phyloP scores from a whole-genome alignment of 179 eudicot genomes.

The Beta corolliflora region DNA sequence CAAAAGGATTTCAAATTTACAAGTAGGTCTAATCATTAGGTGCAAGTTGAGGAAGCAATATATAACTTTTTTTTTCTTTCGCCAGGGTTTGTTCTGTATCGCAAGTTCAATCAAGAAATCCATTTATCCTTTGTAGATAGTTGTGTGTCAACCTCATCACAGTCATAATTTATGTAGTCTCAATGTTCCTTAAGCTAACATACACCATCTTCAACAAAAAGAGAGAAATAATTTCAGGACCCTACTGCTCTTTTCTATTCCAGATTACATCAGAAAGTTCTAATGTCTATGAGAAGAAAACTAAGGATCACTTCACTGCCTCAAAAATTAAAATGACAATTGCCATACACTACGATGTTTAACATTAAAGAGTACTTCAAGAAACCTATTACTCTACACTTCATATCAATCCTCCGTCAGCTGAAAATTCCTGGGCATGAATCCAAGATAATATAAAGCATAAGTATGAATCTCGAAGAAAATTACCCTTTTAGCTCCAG shows the following conservation, averaged over 20 bases:
- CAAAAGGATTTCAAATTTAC: no score
- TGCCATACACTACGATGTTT: background rate
- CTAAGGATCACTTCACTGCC: background rate
- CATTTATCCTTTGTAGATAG: background rate
- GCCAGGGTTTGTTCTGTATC: background rate
- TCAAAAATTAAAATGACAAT: background rate
- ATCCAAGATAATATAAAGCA: background rate
- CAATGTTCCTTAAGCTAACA: background rate
- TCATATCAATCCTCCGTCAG: background rate
- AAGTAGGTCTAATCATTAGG: no score
- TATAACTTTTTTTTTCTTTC: background rate
- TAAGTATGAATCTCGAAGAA: constrained; percentile 4
- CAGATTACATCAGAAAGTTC: background rate
- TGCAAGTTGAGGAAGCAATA: no score
- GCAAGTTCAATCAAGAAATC: background rate
- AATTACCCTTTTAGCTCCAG: constrained; percentile 87
- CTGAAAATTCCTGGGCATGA: background rate
- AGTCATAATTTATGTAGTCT: background rate
- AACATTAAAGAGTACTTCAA: constrained; percentile 4
- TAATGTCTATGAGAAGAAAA: background rate
- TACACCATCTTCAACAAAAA: background rate
- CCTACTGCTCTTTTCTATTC: background rate
- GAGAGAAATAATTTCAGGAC: background rate
- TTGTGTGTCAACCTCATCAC: background rate
- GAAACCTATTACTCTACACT: background rate